Evolutionary conservation across 352 stramenopile genomes (phyloP), one percentile per base, ranked within the genome.

Genomic region (Elongisporangium undulatum): DNA sequence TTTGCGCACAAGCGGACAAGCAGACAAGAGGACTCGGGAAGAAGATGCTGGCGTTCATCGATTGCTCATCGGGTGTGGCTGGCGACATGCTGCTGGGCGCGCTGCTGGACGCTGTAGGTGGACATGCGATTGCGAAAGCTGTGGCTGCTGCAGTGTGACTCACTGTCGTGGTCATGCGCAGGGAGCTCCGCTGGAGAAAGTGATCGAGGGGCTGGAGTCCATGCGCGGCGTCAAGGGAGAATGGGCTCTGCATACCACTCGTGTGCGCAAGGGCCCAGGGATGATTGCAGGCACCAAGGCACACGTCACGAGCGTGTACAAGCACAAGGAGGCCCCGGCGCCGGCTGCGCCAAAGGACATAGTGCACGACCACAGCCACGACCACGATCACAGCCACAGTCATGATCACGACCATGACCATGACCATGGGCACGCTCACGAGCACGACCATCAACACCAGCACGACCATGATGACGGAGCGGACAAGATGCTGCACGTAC

Each of bases 1-100:
- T 26, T 38, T 4, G 17, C 9, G 51, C 23, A 20, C 3, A 16
- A 13, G 41, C 17, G 53, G 7, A n/a, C 8, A n/a, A 38, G 10
- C 39, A 16, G 22, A 57, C 17, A 24, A 34, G 50, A 34, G 38
- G 23, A 34, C 26, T 34, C 26, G 26, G 26, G n/a, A n/a, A 34
- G 8, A 8, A 4, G 26, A 41, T 41, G 29, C 29, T 41, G 29
- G 29, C 29, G 49, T 97, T 83, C 69, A 82, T 97, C 53, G 91
- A 97, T 66, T 96, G 88, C 74, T 96, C 91, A 15, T 88, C 82
- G 16, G 91, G 91, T 26, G 82, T 95, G 51, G 91, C 91, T 20
- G 90, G 90, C 24, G 90, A 97, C 71, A 97, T 97, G 90, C 77
- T 97, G 22, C 79, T 97, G 1, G 90, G 82, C 24, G 84, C 87